phyloP scores from a whole-genome alignment of 768 basidiomycete genomes.

The Hebeloma cylindrosporum region DNA sequence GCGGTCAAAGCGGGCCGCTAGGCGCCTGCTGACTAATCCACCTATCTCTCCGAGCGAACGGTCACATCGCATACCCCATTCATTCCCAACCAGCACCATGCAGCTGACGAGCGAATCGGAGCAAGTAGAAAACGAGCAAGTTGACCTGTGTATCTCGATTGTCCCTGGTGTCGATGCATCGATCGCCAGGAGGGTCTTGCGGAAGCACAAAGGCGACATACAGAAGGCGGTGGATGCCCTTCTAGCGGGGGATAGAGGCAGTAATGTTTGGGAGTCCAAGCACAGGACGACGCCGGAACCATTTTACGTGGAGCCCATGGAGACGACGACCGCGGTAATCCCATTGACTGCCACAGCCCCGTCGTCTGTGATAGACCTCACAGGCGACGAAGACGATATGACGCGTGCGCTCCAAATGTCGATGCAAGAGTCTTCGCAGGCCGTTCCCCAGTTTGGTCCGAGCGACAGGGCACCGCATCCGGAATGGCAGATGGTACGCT shows the following conservation, averaged over 20 bases:
- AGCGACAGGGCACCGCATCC: slow-evolving; percentile 62
- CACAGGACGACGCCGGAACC: slow-evolving; percentile 30
- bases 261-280: slow-evolving; percentile 21
- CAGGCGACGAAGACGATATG: slow-evolving; percentile 52
- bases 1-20: too few relatives aligned
- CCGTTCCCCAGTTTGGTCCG: slow-evolving; percentile 51
- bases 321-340: slow-evolving; percentile 23
- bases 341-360: slow-evolving; percentile 24
- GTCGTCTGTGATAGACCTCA: slow-evolving; percentile 57
- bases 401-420: slow-evolving; percentile 55
- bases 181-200: slow-evolving; percentile 53
- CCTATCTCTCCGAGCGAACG: too few relatives aligned
- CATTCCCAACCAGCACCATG: slow-evolving; percentile 19
- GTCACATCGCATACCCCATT: too few relatives aligned
- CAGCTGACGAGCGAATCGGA: slow-evolving; percentile 29
- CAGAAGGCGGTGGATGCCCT: slow-evolving; percentile 57
- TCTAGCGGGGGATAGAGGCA: slow-evolving; percentile 48
- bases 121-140: slow-evolving; percentile 30
- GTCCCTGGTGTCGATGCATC: slow-evolving; percentile 42
- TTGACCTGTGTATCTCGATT: slow-evolving; percentile 33
- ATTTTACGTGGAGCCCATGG: slow-evolving; percentile 22
- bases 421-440: slow-evolving; percentile 40
- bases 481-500: slow-evolving; percentile 69
- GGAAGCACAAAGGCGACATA: slow-evolving; percentile 59
- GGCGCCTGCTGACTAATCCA: too few relatives aligned